Conservation (phyloP, 1,284 basidiomycete species). For the Erythrobasidium hasegawianum region DNA sequence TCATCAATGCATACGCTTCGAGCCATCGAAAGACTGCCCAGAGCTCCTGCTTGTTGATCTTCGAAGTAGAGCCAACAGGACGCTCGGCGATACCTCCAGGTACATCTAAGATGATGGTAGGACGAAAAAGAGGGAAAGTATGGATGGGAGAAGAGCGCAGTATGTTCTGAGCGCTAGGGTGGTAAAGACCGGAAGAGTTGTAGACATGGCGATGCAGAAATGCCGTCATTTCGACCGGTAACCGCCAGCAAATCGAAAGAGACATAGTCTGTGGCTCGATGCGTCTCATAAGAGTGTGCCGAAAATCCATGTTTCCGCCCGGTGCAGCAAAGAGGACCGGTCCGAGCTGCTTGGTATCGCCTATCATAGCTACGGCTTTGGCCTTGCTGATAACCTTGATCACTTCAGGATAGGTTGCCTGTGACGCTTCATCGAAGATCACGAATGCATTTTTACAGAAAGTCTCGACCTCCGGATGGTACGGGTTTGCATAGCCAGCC, state of each 20-base stretch:
- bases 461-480: background rate
- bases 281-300: background rate
- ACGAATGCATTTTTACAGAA: background rate
- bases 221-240: background rate
- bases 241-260: background rate
- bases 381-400: background rate
- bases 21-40: too few species aligned
- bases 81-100: background rate
- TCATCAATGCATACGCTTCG: background rate
- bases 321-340: background rate
- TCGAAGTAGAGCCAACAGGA: background rate
- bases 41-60: background rate
- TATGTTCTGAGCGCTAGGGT: background rate
- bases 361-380: background rate
- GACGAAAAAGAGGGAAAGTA: background rate
- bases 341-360: background rate
- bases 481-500: background rate
- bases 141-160: background rate
- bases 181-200: background rate
- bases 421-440: background rate
- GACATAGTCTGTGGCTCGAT: background rate
- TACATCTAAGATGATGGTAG: background rate
- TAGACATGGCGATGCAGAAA: background rate
- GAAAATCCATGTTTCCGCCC: background rate
- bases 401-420: background rate